Conservation (phyloP, 108 stramenopile species). For the Discostella stelligeroides region DNA sequence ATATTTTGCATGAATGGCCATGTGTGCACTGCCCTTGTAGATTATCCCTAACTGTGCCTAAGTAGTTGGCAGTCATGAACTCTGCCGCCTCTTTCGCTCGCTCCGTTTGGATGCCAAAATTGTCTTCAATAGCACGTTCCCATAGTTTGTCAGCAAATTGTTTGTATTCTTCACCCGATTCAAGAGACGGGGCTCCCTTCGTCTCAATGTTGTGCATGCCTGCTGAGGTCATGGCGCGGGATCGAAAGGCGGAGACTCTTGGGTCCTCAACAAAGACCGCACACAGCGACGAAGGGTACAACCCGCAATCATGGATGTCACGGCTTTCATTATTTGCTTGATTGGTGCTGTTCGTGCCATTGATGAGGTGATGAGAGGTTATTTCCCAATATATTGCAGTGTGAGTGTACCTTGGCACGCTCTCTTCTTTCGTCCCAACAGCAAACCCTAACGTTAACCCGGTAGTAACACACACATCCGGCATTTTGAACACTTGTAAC, state of each 20-base stretch:
- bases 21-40: slow-evolving; percentile 49
- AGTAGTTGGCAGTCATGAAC: slow-evolving; percentile 36
- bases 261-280: slow-evolving; percentile 52
- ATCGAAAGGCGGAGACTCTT: slow-evolving; percentile 67
- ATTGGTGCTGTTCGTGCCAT: slow-evolving; percentile 14
- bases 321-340: not conserved
- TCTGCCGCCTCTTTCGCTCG: slow-evolving; percentile 43
- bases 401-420: slow-evolving; percentile 68
- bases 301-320: slow-evolving; percentile 41
- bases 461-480: slow-evolving; percentile 72
- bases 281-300: slow-evolving; percentile 38
- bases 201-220: slow-evolving; percentile 72
- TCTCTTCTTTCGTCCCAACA: slow-evolving; percentile 49
- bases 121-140: slow-evolving; percentile 25
- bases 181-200: slow-evolving; percentile 20
- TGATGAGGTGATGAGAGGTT: not conserved
- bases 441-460: slow-evolving; percentile 80
- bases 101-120: slow-evolving; percentile 30
- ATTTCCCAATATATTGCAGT: slow-evolving; percentile 44
- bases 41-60: slow-evolving; percentile 47
- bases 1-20: slow-evolving; percentile 47
- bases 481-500: slow-evolving; percentile 37
- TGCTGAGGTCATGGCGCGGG: slow-evolving; percentile 77
- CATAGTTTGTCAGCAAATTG: slow-evolving; percentile 20
- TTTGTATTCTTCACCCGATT: slow-evolving; percentile 4